These are phyloP conservation scores for Inonotus hispidus DNA, from an alignment of 1,284 basidiomycete genomes.

Conservation along the genomic window DNA sequence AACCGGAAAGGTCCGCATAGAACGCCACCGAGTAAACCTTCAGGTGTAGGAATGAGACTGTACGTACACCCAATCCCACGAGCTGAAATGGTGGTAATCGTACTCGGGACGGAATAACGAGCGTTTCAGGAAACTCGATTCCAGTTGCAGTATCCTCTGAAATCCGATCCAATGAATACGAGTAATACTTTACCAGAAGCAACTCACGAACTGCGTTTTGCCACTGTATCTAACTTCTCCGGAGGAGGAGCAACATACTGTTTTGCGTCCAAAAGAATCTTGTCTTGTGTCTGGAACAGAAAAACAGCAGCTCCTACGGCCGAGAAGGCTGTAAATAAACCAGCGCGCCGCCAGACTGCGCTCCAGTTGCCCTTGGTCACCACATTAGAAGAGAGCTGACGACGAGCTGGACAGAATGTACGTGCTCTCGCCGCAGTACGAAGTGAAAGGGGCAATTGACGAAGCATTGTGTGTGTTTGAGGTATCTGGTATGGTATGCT, in stretches of 20 bases:
- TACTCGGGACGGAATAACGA: slow-evolving; percentile 56
- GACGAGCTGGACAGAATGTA: not conserved
- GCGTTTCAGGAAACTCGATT: slow-evolving; percentile 62
- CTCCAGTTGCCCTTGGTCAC: not conserved
- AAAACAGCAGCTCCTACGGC: not conserved
- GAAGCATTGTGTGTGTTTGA: not conserved
- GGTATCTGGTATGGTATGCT: not conserved
- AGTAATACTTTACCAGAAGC: not conserved
- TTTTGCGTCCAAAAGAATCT: not conserved
- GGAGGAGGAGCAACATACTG: not conserved
- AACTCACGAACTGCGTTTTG: slow-evolving; percentile 17
- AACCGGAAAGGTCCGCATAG: slow-evolving; percentile 70
- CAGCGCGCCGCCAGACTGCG: not conserved
- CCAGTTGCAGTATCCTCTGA: slow-evolving; percentile 68
- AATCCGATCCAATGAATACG: not conserved
- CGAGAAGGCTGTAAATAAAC: not conserved
- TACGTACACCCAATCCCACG: slow-evolving; percentile 78
- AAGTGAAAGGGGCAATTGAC: not conserved
- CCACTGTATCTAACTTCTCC: not conserved
- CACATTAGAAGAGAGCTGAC: slow-evolving; percentile 1
- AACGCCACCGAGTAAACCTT: slow-evolving; percentile 84
- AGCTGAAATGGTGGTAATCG: slow-evolving; percentile 59
- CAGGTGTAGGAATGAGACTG: slow-evolving; percentile 78
- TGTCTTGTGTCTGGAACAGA: slow-evolving; percentile 1
- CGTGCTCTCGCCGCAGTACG: not conserved